Conservation (phyloP, 225 moss, liverwort and hornwort genomes). For the Thuidium tamariscinum region DNA sequence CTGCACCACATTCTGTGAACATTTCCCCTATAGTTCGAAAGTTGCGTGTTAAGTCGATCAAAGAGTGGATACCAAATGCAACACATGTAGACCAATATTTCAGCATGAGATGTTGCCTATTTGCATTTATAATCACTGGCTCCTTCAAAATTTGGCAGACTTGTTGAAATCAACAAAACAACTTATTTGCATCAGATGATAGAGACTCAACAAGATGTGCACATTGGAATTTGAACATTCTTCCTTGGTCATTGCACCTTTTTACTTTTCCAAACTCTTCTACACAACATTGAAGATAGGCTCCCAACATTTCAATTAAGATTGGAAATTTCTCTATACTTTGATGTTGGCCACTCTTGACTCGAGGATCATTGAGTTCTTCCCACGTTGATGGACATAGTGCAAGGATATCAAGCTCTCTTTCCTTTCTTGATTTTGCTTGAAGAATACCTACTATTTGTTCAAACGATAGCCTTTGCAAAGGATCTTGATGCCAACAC, state of each 20-base stretch:
- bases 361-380: neutral
- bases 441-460: neutral
- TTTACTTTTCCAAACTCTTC: neutral
- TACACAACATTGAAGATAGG: too few relatives aligned
- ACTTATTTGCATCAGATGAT: fast-evolving
- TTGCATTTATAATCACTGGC: neutral
- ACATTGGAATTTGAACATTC: neutral
- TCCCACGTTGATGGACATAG: neutral
- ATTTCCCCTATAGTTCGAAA: neutral
- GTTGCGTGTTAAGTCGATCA: neutral
- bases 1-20: fast-evolving
- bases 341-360: fast-evolving
- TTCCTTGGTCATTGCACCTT: neutral
- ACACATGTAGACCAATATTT: neutral
- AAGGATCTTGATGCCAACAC: neutral
- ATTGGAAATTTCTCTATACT: neutral
- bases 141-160: fast-evolving
- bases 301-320: neutral
- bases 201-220: neutral
- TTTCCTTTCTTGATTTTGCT: neutral
- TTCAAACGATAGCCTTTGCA: neutral
- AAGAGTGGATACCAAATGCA: neutral
- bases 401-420: neutral
- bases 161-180: neutral
- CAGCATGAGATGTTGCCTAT: fast-evolving